These are phyloP conservation scores for Eucalyptus erythrocorys DNA, from an alignment of 345 rosid species.

Conservation along the genomic window DNA sequence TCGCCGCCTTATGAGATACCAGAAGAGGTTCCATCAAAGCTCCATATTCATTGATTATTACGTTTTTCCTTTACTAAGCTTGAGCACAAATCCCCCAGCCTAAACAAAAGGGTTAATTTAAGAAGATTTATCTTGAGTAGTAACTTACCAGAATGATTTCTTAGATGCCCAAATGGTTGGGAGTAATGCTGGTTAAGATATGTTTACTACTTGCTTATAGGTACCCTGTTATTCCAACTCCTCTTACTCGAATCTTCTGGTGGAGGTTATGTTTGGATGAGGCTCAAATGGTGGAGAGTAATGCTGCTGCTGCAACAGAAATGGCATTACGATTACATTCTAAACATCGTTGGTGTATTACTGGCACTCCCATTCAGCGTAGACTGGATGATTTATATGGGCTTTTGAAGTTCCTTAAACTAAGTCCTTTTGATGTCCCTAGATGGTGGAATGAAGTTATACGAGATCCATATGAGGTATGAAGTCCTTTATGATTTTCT, in stretches of 20 bases:
- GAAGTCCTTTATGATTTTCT: background rate
- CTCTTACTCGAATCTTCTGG: slow-evolving; percentile 87
- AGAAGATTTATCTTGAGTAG: background rate
- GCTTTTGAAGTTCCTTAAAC: slow-evolving; percentile 69
- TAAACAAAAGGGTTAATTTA: background rate
- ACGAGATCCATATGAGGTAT: slow-evolving; percentile 86
- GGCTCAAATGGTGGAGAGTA: slow-evolving; percentile 99
- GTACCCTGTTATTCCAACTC: slow-evolving; percentile 93
- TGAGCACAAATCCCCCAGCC: background rate
- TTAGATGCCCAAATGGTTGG: background rate
- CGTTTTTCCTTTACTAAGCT: background rate
- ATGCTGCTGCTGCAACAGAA: slow-evolving; percentile 88
- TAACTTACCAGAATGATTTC: background rate
- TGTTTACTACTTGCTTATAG: slow-evolving; percentile 13
- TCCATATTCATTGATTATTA: background rate
- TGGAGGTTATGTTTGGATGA: slow-evolving; percentile 98
- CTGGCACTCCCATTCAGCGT: slow-evolving; percentile 95
- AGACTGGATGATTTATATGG: slow-evolving; percentile 94
- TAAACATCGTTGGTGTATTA: slow-evolving; percentile 87
- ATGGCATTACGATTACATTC: slow-evolving; percentile 83
- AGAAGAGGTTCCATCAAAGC: slow-evolving; percentile 51
- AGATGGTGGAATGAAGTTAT: slow-evolving; percentile 94
- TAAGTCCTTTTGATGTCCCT: slow-evolving; percentile 62
- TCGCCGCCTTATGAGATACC: slow-evolving; percentile 78
- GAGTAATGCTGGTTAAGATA: background rate